Base-by-base conservation (phyloP, 1,284 basidiomycete genomes). In the Cryptococcus amylolentus region DNA sequence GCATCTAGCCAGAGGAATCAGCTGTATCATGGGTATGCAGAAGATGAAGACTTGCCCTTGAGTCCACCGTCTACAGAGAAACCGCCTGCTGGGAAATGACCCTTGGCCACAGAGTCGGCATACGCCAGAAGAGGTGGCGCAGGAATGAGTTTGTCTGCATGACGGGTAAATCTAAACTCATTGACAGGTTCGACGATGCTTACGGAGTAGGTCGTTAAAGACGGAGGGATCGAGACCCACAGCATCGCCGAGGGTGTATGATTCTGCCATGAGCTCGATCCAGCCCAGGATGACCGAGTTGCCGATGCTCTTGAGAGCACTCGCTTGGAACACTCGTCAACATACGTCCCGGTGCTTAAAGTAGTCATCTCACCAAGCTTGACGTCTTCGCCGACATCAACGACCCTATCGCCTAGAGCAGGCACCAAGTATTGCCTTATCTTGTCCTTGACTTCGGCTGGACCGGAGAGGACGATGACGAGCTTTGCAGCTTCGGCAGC, bases 241-340 rank as follows among this genome's bases (percentile, higher is more conserved):
- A 3, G 62, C 60, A 46, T 73, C 70, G 31, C 60, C 66, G 31
- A 76, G 58, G 10, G 73, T 64, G 51, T 70, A 73, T 6, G 65
- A 61, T 60, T 76, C 73, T 18, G 62, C 57, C 39, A 74, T 61
- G 9, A 73, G 59, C 62, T 76, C 65, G 51, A 76, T 69, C 44
- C 64, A 63, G n/a, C 67, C 70, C 20, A 74, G 57, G 38, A 73
- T 58, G 26, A 69, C 54, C 35, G 61, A 65, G 54, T 76, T 76
- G 23, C 71, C 73, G 55, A 72, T 64, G 14, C 72, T 62, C 62
- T 74, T 74, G 52, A 74, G 52, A 13, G 68, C 57, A 7, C 67
- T 63, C 26, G 64, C 73, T 71, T 16, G 38, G 26, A 26, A 23
- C 10, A 28, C 39, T 13, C 12, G 35, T 20, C 35, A 18, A 50